Conservation (phyloP, 768 basidiomycete species). For the Boletus subparvulus region DNA sequence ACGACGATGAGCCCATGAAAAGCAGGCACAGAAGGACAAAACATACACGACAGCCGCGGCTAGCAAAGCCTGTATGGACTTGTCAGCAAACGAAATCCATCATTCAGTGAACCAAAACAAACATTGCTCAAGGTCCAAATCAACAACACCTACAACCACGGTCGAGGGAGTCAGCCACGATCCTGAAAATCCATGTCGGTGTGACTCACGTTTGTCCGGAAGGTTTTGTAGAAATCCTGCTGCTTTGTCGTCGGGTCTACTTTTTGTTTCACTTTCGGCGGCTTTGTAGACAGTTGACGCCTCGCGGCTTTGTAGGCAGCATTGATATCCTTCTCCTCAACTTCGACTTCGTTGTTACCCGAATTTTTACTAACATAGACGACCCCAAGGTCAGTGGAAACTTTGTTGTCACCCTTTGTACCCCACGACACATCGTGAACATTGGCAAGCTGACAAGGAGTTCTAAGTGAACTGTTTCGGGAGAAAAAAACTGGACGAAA, state of each 20-base stretch:
- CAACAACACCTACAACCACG: conserved; percentile 59
- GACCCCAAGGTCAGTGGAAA: conserved; percentile 80
- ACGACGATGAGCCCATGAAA: neutral
- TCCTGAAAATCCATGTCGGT: neutral
- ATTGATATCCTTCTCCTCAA: conserved; percentile 84
- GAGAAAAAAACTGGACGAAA: no score
- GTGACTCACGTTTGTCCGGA: conserved; percentile 74
- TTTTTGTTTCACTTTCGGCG: conserved; percentile 67
- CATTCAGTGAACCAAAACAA: conserved; percentile 27
- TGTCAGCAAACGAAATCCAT: conserved; percentile 8
- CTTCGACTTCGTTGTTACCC: conserved; percentile 82
- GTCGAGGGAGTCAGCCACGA: conserved; percentile 15
- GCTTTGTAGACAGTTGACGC: conserved; percentile 72
- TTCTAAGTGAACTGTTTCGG: neutral
- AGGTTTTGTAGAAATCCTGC: conserved; percentile 86
- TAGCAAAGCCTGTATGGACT: conserved; percentile 52
- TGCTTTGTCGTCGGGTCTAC: conserved; percentile 62
- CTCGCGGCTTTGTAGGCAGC: conserved; percentile 91
- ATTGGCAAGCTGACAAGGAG: conserved; percentile 63
- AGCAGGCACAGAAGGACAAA: conserved; percentile 5
- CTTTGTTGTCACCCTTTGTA: conserved; percentile 92
- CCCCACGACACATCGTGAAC: conserved; percentile 95
- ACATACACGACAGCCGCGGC: conserved; percentile 74
- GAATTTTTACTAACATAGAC: conserved; percentile 57
- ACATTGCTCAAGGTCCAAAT: conserved; percentile 90